Evolutionary conservation across 225 moss, liverwort and hornwort species (phyloP).

Genomic region (Anthoceros angustus): DNA sequence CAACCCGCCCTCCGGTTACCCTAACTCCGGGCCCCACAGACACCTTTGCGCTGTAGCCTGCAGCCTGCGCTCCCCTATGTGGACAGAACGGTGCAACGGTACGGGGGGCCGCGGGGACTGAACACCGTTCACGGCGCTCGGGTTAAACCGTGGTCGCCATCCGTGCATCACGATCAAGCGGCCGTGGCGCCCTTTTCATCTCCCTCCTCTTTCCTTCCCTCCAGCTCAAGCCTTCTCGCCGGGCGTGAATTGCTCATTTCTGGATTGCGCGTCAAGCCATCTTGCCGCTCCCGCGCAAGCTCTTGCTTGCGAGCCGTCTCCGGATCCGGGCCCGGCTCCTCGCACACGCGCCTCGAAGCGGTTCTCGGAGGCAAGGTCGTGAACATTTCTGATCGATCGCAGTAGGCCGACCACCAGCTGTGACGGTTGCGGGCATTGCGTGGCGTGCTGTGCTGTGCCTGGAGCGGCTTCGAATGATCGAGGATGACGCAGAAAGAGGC

Average conservation of each 20-base stretch:
- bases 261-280: background rate
- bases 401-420: too few species aligned
- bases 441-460: too few species aligned
- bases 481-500: too few species aligned
- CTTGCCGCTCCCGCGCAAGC: too few species aligned
- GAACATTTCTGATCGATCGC: too few species aligned
- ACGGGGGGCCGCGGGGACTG: background rate
- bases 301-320: too few species aligned
- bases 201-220: background rate
- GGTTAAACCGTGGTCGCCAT: background rate
- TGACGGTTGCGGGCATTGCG: too few species aligned
- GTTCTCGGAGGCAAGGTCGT: too few species aligned
- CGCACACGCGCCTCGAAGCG: too few species aligned
- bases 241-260: background rate
- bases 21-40: background rate
- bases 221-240: background rate
- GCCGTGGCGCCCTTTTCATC: constrained; percentile 5
- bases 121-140: background rate
- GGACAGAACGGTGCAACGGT: background rate
- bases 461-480: too few species aligned
- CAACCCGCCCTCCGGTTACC: background rate
- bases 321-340: too few species aligned
- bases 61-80: background rate
- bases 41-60: background rate
- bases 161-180: background rate